Base-by-base conservation (phyloP, 768 basidiomycete species). In the Calocybe indica region DNA sequence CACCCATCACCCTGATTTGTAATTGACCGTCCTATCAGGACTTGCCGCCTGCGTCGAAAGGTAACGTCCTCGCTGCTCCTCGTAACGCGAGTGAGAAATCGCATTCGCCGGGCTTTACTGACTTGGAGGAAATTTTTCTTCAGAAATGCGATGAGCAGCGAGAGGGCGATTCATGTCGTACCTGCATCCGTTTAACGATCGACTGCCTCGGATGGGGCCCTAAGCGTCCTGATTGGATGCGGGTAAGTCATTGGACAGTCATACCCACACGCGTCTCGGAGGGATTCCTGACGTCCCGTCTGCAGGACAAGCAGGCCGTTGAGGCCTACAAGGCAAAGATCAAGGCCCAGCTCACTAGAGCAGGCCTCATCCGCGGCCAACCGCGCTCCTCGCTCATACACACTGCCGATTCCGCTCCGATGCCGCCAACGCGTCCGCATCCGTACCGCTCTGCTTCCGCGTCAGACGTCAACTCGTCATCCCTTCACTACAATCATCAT, bases 101-200 rank as follows among this genome's bases (percentile, higher is more conserved):
- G 22, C 22, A 22, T 22, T 29, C 33, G 31, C 30, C 48, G 14
- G 52, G 42, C 55, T 50, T 6, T 37, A 29, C 40, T 55, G 41
- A 50, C 52, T 45, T 48, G 43, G 22, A 42, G 13, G 7, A 32
- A 37, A 28, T 34, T 29, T 42, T 46, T 40, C 2, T 31, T 13
- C 46, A 91, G 88, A 92, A 92, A 86, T 92, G 88, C 64, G 88
- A 92, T 62, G 88, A 92, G 58, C 82, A 88, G 54, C 80, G 86
- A 54, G 83, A 85, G 58, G 83, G 80, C 51, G 80, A 87, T 64
- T 85, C 88, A 2, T 92, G 88, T 67, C 75, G 79, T 55, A 92
- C 89, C 1, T 92, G 89, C 62, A 75, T 79, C 50, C 85, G 89
- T 43, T 72, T 92, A 34, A 83, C 82, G 41, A 88, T 92, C 58